A percentile compares a stretch with the other conserved stretches of the same genome.
phyloP scores from a whole-genome alignment of 139 green algal genomes.

The Haematococcus lacustris region DNA sequence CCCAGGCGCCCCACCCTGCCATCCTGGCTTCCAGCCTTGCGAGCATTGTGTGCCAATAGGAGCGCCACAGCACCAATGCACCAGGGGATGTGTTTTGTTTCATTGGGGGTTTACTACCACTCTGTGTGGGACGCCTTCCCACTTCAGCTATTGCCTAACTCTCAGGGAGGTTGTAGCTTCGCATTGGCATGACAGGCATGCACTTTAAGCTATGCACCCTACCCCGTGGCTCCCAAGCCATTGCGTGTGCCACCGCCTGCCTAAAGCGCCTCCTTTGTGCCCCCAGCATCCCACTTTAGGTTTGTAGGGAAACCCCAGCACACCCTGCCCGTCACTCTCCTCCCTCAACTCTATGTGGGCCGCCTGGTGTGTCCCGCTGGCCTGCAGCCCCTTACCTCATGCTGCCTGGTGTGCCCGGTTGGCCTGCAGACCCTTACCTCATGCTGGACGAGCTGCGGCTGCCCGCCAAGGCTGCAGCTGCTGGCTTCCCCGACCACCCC shows the following conservation, averaged over 20 bases:
- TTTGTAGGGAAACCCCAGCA: not conserved
- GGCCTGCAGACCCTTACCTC: conserved; percentile 61
- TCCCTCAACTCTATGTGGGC: not conserved
- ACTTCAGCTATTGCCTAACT: not conserved
- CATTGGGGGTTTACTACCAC: too few species aligned
- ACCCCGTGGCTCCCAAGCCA: too few species aligned
- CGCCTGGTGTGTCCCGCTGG: not conserved
- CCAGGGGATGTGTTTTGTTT: not conserved
- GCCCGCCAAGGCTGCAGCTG: conserved; percentile 33
- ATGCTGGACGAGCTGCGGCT: conserved; percentile 72
- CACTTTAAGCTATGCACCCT: too few species aligned
- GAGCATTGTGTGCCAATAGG: not conserved
- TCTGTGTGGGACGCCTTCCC: too few species aligned
- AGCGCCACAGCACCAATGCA: not conserved
- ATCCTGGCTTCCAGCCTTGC: not conserved
- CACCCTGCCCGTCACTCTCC: not conserved
- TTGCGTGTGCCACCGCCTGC: not conserved
- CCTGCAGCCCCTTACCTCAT: not conserved
- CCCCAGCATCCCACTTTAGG: not conserved
- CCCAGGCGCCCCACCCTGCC: not conserved
- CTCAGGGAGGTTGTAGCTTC: too few species aligned
- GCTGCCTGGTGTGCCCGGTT: not conserved
- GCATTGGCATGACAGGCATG: too few species aligned
- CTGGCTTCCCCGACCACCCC: conserved; percentile 82
- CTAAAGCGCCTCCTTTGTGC: not conserved